Base-by-base conservation (phyloP, 176 grass and related monocot genomes). In the Hsuehochloa calcarea region DNA sequence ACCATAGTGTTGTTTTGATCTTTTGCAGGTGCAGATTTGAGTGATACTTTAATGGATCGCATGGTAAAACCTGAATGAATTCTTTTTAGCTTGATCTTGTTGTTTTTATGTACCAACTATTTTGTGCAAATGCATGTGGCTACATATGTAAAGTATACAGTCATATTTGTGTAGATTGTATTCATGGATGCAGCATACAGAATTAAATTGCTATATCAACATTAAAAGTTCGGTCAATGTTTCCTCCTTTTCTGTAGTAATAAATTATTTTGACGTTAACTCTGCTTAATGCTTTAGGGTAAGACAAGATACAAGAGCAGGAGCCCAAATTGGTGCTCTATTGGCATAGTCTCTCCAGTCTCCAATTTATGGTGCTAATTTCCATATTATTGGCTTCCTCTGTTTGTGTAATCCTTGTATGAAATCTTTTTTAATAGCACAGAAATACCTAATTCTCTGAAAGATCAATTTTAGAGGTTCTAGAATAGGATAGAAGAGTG, bases 21-120 rank as follows among this genome's bases (percentile, higher is more conserved):
- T 73, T 83, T 65, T 84, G 26, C 93, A 99, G 93, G 91, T 82
- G 96, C 91, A 68, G 96, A 99, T 85, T 92, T 96, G 81, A 99
- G 88, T 51, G 96, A 99, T 51, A 99, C 93, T 52, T 85, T 91
- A 70, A 99, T 96, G 96, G 96, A 96, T 79, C 96, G 91, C 86
- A 99, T 96, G 93, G 96, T 94, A 96, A 88, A 69, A 38, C 66
- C 51, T 80, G 3, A 84, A 68, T 61, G 22, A 43, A 34, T 19
- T 82, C 67, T 62, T 77, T 76, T 69, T 80, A 75, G 14, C 63
- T 40, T 80, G 47, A 22, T 65, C 56, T 72, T 72, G 8, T 55
- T 85, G 0, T 23, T 78, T 60, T 25, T 38, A 22, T 4, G 16
- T 72, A 25, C 4, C 14, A 55, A 71, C 8, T 68, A 79, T 19